Percentiles rank a stretch among this genome's conserved stretches.
These are phyloP conservation scores for Cordyceps farinosa DNA, from an alignment of 2,329 filamentous ascomycete species.

Conservation along the genomic window DNA sequence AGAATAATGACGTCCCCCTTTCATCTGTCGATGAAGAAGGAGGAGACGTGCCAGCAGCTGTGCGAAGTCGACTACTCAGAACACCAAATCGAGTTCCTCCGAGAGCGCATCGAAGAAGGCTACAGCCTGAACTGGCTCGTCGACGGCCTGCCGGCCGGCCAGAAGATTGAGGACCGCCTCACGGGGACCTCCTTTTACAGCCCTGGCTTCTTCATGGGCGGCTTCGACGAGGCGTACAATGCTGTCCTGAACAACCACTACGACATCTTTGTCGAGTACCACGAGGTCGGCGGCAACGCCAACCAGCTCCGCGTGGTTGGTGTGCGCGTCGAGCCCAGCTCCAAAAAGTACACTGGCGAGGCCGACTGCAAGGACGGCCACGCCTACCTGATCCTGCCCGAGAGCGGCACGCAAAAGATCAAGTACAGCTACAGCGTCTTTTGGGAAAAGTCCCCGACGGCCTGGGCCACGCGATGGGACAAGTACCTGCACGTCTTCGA, in stretches of 20 bases:
- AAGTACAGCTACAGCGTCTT: constrained; percentile 90
- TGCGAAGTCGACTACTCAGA: constrained; percentile 63
- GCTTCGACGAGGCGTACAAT: constrained; percentile 50
- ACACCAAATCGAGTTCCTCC: constrained; percentile 72
- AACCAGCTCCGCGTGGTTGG: constrained; percentile 85
- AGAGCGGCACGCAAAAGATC: constrained; percentile 56
- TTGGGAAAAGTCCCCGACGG: constrained; percentile 79
- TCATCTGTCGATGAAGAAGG: constrained; percentile 77
- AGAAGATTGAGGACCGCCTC: constrained; percentile 72
- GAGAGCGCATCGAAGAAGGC: constrained; percentile 73
- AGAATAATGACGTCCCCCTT: constrained; percentile 96
- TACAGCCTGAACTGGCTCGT: constrained; percentile 96
- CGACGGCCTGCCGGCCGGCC: constrained; percentile 87
- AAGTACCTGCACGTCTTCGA: constrained; percentile 97
- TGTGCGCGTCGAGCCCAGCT: constrained; percentile 80
- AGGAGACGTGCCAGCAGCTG: constrained; percentile 81
- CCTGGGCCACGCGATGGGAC: constrained; percentile 97
- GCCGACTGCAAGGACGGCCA: constrained; percentile 61
- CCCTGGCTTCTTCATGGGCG: constrained; percentile 81
- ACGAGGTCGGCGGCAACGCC: constrained; percentile 64
- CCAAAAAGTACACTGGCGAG: constrained; percentile 55
- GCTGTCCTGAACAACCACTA: constrained; percentile 87
- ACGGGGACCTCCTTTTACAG: constrained; percentile 81
- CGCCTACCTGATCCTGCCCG: constrained; percentile 60
- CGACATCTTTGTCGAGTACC: constrained; percentile 90